Evolutionary conservation across 768 basidiomycete species (phyloP), one percentile per base, ranked within the genome.

Genomic region (Kwoniella botswanensis): DNA sequence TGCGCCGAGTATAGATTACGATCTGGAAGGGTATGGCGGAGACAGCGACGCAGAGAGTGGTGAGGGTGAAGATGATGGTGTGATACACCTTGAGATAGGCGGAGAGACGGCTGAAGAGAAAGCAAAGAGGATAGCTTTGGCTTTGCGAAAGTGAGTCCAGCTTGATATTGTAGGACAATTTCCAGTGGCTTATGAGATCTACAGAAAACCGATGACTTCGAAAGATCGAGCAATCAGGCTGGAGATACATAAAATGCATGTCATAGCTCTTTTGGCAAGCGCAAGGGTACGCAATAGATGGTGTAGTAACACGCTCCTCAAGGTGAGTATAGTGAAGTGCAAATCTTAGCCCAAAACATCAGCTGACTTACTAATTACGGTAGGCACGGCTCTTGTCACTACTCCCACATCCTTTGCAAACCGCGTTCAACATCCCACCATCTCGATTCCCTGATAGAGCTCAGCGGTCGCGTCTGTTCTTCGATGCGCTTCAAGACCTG

Each of bases 311-410:
- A 84, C 86, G 1, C 84, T 96, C 12, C 85, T 98, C 35, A 93
- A 96, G 77, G 95, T 94, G 79, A 63, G 89, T 84, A 18, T 21
- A 3, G 12, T 3, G 21, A 3, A 35, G 58, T 67, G 41, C 15
- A n/a, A n/a, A 43, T 63, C 52, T 61, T 3, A 6, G 26, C 42
- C 21, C n/a, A 35, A 7, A 35, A 9, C 35, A 6, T 35, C 24
- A 6, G 26, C 57, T 22, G 24, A 52, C 44, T 58, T 17, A 60
- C 21, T 29, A 18, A 58, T 43, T 35, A 44, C 9, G 6, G 26
- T 72, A 97, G 94, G 94, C 94, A 9, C 89, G 97, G 7, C 86
- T 98, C 29, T 85, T 98, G 64, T 98, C 95, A 9, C 82, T 94
- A 53, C 89, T 92, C 0, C 97, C 97, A 1, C 86, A 94, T 26